Percentiles rank a stretch among this genome's conserved stretches.
phyloP scores from a whole-genome alignment of 495 filamentous ascomycete species.

The Aspergillus bridgeri region DNA sequence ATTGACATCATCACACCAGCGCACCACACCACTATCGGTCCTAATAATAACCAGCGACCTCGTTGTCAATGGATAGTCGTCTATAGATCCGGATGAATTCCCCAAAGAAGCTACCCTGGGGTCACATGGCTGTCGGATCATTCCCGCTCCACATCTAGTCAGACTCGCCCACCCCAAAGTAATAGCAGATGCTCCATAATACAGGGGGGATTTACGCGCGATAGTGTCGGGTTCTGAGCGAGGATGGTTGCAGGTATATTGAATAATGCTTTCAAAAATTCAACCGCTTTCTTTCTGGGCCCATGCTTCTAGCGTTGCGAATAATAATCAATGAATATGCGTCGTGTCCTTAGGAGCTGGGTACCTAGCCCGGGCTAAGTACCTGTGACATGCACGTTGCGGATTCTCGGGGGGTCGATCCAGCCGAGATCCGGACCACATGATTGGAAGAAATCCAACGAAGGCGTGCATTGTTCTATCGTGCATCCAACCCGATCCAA shows the following conservation, averaged over 20 bases:
- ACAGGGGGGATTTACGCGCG: neutral
- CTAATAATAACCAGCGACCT: neutral
- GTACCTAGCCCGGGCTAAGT: neutral
- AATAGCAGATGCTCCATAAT: neutral
- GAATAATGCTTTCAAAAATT: neutral
- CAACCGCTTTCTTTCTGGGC: neutral
- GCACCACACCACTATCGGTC: constrained; percentile 1
- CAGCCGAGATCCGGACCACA: constrained; percentile 18
- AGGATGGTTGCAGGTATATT: neutral
- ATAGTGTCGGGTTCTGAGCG: neutral
- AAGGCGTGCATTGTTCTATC: neutral
- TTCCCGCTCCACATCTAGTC: neutral
- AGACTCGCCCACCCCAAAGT: neutral
- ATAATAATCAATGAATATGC: neutral
- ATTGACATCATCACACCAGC: too few species aligned
- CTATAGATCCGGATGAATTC: constrained; percentile 11
- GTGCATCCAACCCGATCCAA: neutral
- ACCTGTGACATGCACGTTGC: constrained; percentile 13
- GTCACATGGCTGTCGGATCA: constrained; percentile 10
- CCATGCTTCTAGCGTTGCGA: neutral
- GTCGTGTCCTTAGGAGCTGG: neutral
- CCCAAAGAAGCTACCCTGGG: constrained; percentile 8
- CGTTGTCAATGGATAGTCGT: neutral
- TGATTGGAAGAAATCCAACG: constrained; percentile 13
- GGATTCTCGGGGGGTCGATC: constrained; percentile 8